phyloP scores from a whole-genome alignment of 2,329 filamentous ascomycete genomes.

The Xylariomycetidae sp. region DNA sequence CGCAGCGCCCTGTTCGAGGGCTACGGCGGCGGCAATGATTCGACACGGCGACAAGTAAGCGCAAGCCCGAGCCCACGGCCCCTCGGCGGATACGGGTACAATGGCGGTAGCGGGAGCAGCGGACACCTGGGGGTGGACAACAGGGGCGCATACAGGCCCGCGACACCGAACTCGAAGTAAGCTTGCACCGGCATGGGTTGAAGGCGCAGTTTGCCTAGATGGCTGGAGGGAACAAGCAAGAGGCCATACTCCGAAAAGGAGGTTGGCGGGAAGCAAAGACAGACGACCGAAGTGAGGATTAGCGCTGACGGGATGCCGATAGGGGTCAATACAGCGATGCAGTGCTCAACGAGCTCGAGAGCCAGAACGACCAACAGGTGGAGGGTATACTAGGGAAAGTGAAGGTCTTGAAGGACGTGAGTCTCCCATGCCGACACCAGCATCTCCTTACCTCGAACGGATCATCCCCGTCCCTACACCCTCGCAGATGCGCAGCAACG shows the following conservation, averaged over 20 bases:
- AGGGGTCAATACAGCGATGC: slow-evolving; percentile 91
- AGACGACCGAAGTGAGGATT: too few relatives aligned
- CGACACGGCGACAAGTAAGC: slow-evolving; percentile 36
- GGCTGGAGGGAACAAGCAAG: background rate
- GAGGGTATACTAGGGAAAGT: slow-evolving; percentile 91
- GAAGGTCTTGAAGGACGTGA: slow-evolving; percentile 78
- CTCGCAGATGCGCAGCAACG: slow-evolving; percentile 1
- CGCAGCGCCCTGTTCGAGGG: slow-evolving; percentile 70
- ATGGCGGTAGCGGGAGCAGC: slow-evolving; percentile 14
- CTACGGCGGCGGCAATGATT: slow-evolving; percentile 51
- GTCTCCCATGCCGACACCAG: slow-evolving; percentile 28
- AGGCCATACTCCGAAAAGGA: background rate
- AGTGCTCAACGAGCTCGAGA: slow-evolving; percentile 87
- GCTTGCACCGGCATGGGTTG: slow-evolving; percentile 5
- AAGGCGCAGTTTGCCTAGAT: background rate
- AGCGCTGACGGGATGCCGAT: slow-evolving; percentile 4
- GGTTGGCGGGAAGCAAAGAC: background rate
- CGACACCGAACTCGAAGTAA: slow-evolving; percentile 66
- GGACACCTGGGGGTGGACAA: slow-evolving; percentile 24
- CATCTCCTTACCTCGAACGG: background rate
- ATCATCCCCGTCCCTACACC: background rate
- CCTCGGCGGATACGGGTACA: slow-evolving; percentile 44
- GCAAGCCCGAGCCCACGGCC: slow-evolving; percentile 35
- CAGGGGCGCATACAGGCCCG: slow-evolving; percentile 49
- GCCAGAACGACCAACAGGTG: slow-evolving; percentile 87